Conservation (phyloP, 768 basidiomycete species). For the Leccinum rimulosum region DNA sequence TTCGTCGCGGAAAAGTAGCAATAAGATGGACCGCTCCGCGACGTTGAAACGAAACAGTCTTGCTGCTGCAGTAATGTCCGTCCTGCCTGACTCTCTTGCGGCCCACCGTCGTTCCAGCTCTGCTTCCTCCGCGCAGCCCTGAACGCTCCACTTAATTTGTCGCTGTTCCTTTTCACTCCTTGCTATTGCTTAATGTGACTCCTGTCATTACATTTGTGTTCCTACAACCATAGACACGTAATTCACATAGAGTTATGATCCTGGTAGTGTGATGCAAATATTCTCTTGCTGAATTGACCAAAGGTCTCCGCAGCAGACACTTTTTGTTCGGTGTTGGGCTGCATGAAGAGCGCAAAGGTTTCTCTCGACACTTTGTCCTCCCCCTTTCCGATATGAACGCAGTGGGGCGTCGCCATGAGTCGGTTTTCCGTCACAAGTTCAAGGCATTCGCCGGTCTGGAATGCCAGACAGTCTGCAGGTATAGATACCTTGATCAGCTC, state of each 20-base stretch:
- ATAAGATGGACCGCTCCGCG: slow-evolving; percentile 35
- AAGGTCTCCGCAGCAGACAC: slow-evolving; percentile 75
- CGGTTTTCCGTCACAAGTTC: slow-evolving; percentile 81
- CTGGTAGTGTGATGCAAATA: slow-evolving; percentile 60
- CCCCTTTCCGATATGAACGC: slow-evolving; percentile 71
- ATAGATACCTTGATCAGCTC: slow-evolving; percentile 81
- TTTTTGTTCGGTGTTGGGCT: slow-evolving; percentile 78
- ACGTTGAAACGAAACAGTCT: slow-evolving; percentile 61
- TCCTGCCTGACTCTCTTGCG: slow-evolving; percentile 53
- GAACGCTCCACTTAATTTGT: not conserved
- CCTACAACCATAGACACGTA: slow-evolving; percentile 10
- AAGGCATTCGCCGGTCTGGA: slow-evolving; percentile 96
- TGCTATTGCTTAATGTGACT: slow-evolving; percentile 6
- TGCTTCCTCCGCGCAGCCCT: slow-evolving; percentile 27
- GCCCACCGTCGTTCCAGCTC: slow-evolving; percentile 42
- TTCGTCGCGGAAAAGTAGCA: slow-evolving; percentile 47
- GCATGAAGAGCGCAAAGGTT: slow-evolving; percentile 88
- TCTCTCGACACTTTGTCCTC: slow-evolving; percentile 66
- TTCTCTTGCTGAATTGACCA: slow-evolving; percentile 83
- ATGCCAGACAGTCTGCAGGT: slow-evolving; percentile 81
- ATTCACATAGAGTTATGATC: slow-evolving; percentile 21
- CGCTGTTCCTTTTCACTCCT: not conserved
- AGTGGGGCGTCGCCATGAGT: slow-evolving; percentile 92
- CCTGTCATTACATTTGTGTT: slow-evolving; percentile 6
- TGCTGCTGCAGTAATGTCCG: slow-evolving; percentile 58